A percentile compares a stretch with the other conserved stretches of the same genome.
Evolutionary conservation across 768 basidiomycete genomes (phyloP).

Genomic region (Mycena galericulata): DNA sequence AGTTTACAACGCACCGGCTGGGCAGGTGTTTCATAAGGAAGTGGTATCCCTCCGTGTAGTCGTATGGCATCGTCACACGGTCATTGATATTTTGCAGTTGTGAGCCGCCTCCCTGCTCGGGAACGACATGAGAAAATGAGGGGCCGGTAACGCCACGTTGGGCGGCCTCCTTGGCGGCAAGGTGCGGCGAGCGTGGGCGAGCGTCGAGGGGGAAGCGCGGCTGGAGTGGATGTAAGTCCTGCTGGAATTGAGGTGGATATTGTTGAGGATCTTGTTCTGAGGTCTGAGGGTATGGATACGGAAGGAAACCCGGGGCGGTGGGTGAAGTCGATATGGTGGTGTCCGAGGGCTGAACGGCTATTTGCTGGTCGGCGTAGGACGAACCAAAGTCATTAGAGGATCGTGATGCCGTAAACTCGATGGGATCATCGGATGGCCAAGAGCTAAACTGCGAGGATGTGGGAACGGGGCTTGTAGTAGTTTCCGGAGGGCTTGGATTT

Average conservation of each 20-base stretch:
- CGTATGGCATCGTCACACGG: slow-evolving; percentile 83
- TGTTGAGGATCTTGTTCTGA: slow-evolving; percentile 42
- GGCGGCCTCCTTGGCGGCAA: slow-evolving; percentile 42
- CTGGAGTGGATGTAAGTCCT: slow-evolving; percentile 58
- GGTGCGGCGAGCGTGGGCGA: slow-evolving; percentile 55
- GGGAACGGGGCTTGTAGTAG: slow-evolving; percentile 53
- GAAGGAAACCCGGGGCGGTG: slow-evolving; percentile 53
- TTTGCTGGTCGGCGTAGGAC: slow-evolving; percentile 43
- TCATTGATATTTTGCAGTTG: slow-evolving; percentile 71
- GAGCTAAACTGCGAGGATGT: slow-evolving; percentile 54
- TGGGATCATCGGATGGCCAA: slow-evolving; percentile 55
- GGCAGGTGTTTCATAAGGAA: slow-evolving; percentile 95
- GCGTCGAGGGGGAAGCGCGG: slow-evolving; percentile 65
- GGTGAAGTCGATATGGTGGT: slow-evolving; percentile 49
- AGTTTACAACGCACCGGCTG: slow-evolving; percentile 69
- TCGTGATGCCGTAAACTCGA: slow-evolving; percentile 32
- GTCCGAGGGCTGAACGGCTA: slow-evolving; percentile 52
- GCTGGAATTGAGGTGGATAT: slow-evolving; percentile 39
- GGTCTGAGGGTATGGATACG: slow-evolving; percentile 57
- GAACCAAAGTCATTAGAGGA: slow-evolving; percentile 21
- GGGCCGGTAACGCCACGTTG: slow-evolving; percentile 41
- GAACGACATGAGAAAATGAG: background rate
- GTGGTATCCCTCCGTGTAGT: slow-evolving; percentile 97
- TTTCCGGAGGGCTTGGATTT: slow-evolving; percentile 71
- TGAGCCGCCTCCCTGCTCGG: slow-evolving; percentile 39